Base-by-base conservation (phyloP, 768 basidiomycete species). In the Auriscalpium orientale region DNA sequence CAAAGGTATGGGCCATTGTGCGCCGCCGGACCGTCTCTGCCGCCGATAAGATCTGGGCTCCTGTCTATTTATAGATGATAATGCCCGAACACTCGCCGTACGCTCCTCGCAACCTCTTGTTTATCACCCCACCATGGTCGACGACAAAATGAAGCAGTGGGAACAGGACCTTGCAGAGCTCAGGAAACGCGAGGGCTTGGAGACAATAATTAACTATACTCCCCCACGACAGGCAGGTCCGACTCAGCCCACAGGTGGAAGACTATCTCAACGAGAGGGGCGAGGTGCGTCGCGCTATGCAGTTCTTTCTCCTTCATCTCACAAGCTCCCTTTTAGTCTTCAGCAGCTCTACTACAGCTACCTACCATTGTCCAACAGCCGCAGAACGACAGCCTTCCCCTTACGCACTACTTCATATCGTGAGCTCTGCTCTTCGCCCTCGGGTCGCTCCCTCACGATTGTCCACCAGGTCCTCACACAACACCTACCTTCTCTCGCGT, bases 401-500 rank as follows among this genome's bases (percentile, higher is more conserved):
- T 83, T 37, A 78, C 76, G 4, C 70, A 80, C 51, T 84, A 85
- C 62, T 83, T 79, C 57, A 73, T 84, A 53, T 84, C 82, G 60
- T 65, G 46, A 37, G 61, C 59, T 51, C 28, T n/a, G 4, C n/a
- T 44, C 53, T 18, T 44, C 37, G 21, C 18, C 28, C 49, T 47
- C 20, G 20, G 18, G 34, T 21, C 28, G 34, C n/a, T 44, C 49
- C 28, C 54, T 36, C 38, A 28, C 48, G 28, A 33, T n/a, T 37
- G n/a, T 13, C 12, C 53, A 15, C 13, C 65, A 82, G 82, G 5
- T 81, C 83, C 1, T 84, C 82, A 0, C 84, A 86, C 60, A 85
- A 86, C 62, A 85, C 84, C 2, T 86, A 86, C 60, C 74, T 86
- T 0, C 68, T 84, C 3, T 74, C 79, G 1, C 73, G 79, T 44